Evolutionary conservation across 2,329 filamentous ascomycete genomes (phyloP).

Genomic region (Sporothrix inflata): DNA sequence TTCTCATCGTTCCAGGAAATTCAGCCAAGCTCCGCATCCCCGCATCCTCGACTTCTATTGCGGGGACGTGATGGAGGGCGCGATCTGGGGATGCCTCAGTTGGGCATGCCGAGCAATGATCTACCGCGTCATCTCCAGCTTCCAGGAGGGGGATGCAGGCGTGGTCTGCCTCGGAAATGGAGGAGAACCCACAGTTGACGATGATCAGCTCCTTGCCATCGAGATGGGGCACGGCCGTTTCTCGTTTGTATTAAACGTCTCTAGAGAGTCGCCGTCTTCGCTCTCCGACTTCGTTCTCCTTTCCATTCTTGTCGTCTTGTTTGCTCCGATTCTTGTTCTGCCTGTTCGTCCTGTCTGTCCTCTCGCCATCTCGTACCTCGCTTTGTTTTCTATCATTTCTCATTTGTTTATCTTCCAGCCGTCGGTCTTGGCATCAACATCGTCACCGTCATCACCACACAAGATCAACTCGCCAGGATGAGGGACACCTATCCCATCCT

Average conservation of each 20-base stretch:
- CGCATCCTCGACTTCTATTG: conserved; percentile 2
- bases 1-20: background rate
- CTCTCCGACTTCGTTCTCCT: background rate
- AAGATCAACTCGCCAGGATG: background rate
- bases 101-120: conserved; percentile 1
- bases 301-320: background rate
- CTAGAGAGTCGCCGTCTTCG: background rate
- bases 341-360: background rate
- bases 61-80: background rate
- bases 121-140: background rate
- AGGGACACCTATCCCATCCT: conserved; percentile 10
- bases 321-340: background rate
- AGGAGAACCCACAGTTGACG: background rate
- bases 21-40: background rate
- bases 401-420: background rate
- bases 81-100: conserved; percentile 4
- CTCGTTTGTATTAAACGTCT: conserved; percentile 14
- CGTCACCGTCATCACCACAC: background rate
- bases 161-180: too few relatives aligned
- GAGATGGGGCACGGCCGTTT: background rate
- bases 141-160: background rate
- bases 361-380: background rate
- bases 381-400: background rate
- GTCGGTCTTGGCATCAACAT: background rate
- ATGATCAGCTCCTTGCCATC: background rate